Evolutionary conservation across 345 rosid species (phyloP), one percentile per base, ranked within the genome.

Genomic region (Aegle marmelos): DNA sequence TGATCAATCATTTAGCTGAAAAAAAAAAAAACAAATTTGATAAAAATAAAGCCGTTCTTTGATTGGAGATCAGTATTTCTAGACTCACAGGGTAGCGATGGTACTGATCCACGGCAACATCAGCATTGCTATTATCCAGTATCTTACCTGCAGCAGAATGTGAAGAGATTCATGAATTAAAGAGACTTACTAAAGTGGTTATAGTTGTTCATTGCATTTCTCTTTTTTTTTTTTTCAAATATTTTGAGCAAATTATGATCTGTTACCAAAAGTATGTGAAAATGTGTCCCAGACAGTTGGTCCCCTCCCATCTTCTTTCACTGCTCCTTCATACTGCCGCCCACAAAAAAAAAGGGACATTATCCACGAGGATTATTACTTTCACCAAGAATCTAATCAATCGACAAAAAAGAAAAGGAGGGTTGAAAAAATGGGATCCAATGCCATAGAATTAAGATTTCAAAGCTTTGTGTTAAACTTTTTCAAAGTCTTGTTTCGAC

Each of bases 51-150:
- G 34, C n/a, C 3, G 33, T 57, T 53, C 63, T 16, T 66, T 76
- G 61, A 27, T 9, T 14, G 65, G 34, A 2, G 11, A 60, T 30
- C 24, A 4, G 24, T 59, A n/a, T 22, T 22, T 22, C 50, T 50
- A 71, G 14, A 72, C 84, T 78, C 89, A 92, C 98, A 72, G 75
- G n/a, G 78, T 87, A 94, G 34, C 87, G 97, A 73, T 94, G 97
- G 77, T 94, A 96, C 53, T 94, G 97, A 85, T 96, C 97, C 78
- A 89, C 97, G 0, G 97, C 91, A 1, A 94, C 95, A 87, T 96
- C 99, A 1, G 98, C 98, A 45, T 92, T 92, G 62, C 95, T 92
- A 50, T 79, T 79, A 78, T 96, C 98, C 1, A 77, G 1, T 56
- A 90, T 81, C 82, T 91, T 94, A 60, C 93, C 99, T 91, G 83